phyloP scores from a whole-genome alignment of 208 protist genomes.

The Trypanosoma cruzi region DNA sequence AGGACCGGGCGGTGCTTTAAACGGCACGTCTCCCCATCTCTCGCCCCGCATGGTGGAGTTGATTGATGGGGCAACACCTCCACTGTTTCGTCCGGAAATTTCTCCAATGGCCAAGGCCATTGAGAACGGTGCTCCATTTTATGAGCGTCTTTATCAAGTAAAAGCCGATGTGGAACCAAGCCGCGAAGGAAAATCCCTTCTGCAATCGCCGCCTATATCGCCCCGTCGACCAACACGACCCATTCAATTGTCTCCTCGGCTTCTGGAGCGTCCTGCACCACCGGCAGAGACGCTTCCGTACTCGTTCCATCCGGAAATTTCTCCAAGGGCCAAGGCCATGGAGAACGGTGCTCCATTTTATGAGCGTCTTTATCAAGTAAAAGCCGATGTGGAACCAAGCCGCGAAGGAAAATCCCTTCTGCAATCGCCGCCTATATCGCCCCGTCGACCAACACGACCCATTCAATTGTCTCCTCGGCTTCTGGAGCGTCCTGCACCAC shows the following conservation, averaged over 20 bases:
- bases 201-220: slow-evolving; percentile 21
- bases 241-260: slow-evolving; percentile 19
- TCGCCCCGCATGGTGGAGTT: slow-evolving; percentile 15
- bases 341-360: slow-evolving; percentile 27
- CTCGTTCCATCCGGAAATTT: slow-evolving; percentile 54
- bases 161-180: no score
- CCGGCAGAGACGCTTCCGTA: not conserved
- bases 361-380: no score
- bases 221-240: slow-evolving; percentile 7
- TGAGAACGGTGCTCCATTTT: slow-evolving; percentile 8
- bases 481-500: no score
- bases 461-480: no score
- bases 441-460: no score
- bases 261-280: slow-evolving; percentile 34
- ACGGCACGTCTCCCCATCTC: not conserved
- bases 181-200: no score
- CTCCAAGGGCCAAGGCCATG: slow-evolving; percentile 38
- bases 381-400: no score
- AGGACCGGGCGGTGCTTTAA: not conserved
- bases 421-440: no score
- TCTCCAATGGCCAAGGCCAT: slow-evolving; percentile 23
- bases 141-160: no score
- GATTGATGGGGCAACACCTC: not conserved
- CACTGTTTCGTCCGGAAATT: slow-evolving; percentile 24
- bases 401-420: no score